Conservation (phyloP, 305 asterid genomes). For the Solanum hybrid region DNA sequence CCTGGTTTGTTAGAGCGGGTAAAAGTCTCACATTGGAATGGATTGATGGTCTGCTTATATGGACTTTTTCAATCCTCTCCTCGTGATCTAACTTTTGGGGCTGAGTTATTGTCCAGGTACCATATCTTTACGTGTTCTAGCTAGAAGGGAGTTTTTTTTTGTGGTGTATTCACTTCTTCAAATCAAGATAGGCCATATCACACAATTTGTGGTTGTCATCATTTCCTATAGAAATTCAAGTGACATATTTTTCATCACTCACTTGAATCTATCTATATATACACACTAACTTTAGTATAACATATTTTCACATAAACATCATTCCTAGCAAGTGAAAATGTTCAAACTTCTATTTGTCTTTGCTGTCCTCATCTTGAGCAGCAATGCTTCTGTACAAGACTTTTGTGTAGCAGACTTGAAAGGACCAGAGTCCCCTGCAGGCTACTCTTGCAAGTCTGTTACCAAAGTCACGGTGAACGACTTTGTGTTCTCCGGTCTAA, state of each 20-base stretch:
- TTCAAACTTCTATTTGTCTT: slow-evolving; percentile 15
- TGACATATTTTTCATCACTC: background rate
- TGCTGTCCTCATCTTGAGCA: slow-evolving; percentile 13
- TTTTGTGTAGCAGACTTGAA: slow-evolving; percentile 54
- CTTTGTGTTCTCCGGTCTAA: slow-evolving; percentile 43
- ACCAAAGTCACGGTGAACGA: slow-evolving; percentile 34
- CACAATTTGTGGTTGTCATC: background rate
- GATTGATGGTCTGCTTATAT: background rate
- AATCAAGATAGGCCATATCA: background rate
- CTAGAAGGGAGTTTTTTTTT: background rate
- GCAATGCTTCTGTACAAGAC: slow-evolving; percentile 44
- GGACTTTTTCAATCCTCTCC: background rate
- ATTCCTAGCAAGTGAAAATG: background rate
- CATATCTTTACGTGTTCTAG: background rate
- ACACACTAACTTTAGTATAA: background rate
- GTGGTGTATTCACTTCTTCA: background rate
- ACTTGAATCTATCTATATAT: background rate
- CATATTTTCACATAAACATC: background rate
- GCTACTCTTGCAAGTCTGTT: slow-evolving; percentile 55
- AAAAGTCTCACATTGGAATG: background rate
- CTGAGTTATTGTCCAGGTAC: background rate
- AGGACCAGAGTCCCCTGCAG: slow-evolving; percentile 43
- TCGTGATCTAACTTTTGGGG: background rate
- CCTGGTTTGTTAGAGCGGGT: background rate
- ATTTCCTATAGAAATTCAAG: background rate